A percentile compares a stretch with the other conserved stretches of the same genome.
These are phyloP conservation scores for Phytophthora multivora DNA, from an alignment of 352 stramenopile species.

Conservation along the genomic window DNA sequence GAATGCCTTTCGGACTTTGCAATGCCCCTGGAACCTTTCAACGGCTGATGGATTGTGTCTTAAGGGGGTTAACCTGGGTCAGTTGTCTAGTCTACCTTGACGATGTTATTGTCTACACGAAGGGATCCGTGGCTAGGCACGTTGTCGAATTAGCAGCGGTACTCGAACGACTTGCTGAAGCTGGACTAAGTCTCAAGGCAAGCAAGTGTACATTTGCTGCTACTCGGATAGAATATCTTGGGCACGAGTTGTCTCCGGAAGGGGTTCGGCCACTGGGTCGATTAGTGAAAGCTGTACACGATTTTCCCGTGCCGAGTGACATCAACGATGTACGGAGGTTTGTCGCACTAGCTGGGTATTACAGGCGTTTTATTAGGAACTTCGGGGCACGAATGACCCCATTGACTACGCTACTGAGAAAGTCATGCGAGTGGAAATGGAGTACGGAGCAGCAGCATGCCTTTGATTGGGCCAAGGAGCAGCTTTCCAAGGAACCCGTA, in stretches of 20 bases:
- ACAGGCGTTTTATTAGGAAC: slow-evolving; percentile 20
- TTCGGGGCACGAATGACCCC: slow-evolving; percentile 22
- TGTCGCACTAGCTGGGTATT: slow-evolving; percentile 33
- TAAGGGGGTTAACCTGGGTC: slow-evolving; percentile 24
- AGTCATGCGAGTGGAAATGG: slow-evolving; percentile 26
- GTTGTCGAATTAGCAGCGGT: slow-evolving; percentile 24
- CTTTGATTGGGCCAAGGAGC: slow-evolving; percentile 22
- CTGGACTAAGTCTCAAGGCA: slow-evolving; percentile 18
- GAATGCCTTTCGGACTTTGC: slow-evolving; percentile 30
- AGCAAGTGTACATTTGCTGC: slow-evolving; percentile 27
- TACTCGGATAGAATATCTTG: slow-evolving; percentile 23
- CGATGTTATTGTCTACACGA: slow-evolving; percentile 32
- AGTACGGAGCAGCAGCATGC: slow-evolving; percentile 8
- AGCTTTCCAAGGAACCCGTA: slow-evolving; percentile 1
- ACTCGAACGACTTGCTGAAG: background rate
- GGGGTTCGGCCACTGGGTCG: slow-evolving; percentile 8
- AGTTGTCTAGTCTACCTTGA: slow-evolving; percentile 30
- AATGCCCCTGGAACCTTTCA: slow-evolving; percentile 34
- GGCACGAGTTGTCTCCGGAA: slow-evolving; percentile 17
- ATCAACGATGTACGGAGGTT: slow-evolving; percentile 11
- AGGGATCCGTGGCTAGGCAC: slow-evolving; percentile 15
- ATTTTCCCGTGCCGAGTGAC: slow-evolving; percentile 17
- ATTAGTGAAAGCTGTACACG: slow-evolving; percentile 3
- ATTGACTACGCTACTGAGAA: slow-evolving; percentile 28
- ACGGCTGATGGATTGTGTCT: slow-evolving; percentile 28